These are phyloP conservation scores for Porosira glacialis DNA, from an alignment of 352 stramenopile genomes.

Conservation along the genomic window DNA sequence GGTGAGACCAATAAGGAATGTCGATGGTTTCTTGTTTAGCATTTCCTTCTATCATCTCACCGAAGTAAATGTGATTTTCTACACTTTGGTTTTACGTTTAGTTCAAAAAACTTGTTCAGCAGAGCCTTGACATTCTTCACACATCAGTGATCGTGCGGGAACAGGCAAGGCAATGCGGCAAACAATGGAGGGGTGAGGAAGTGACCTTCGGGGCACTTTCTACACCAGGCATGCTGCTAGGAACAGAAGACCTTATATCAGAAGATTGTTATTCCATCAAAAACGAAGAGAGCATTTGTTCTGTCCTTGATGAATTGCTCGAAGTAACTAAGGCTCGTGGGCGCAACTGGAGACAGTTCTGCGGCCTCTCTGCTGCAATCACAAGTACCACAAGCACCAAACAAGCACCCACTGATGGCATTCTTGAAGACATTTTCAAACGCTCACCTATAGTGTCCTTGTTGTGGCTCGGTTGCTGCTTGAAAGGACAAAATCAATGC, in stretches of 20 bases:
- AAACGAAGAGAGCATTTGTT: constrained; percentile 40
- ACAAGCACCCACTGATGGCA: constrained; percentile 26
- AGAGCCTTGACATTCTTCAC: constrained; percentile 48
- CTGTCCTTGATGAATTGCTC: constrained; percentile 67
- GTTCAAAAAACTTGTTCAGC: constrained; percentile 60
- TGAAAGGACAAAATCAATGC: constrained; percentile 61
- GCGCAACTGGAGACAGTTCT: constrained; percentile 78
- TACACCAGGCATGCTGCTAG: constrained; percentile 58
- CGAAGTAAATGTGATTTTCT: constrained; percentile 1
- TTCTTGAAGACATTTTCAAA: constrained; percentile 52
- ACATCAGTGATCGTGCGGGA: constrained; percentile 61
- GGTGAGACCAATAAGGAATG: constrained; percentile 3
- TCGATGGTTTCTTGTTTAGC: constrained; percentile 1
- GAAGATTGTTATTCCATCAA: constrained; percentile 61
- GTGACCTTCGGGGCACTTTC: constrained; percentile 52
- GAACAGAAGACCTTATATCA: constrained; percentile 69
- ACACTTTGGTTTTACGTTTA: constrained; percentile 6
- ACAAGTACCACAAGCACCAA: constrained; percentile 15
- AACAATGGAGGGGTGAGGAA: constrained; percentile 55
- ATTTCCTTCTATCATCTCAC: constrained; percentile 7
- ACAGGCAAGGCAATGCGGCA: constrained; percentile 64
- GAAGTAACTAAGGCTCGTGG: constrained; percentile 38
- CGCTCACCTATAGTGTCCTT: constrained; percentile 66
- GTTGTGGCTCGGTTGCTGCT: constrained; percentile 69
- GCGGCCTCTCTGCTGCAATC: constrained; percentile 50